Conservation (phyloP, 1,284 basidiomycete genomes). For the Thelephora terrestris region DNA sequence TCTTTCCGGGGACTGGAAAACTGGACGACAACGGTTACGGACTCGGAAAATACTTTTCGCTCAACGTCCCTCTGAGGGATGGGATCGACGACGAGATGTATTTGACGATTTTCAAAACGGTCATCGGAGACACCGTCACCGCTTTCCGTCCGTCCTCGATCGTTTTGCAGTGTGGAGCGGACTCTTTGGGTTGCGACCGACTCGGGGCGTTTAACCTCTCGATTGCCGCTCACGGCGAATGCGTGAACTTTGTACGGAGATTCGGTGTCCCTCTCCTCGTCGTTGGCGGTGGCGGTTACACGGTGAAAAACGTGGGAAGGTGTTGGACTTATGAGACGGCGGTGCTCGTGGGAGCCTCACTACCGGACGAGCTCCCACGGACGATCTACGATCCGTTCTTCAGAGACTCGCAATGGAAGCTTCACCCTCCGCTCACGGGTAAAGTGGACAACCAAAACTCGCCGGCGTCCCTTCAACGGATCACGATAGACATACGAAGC, state of each 20-base stretch:
- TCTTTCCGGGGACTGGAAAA: slow-evolving; percentile 95
- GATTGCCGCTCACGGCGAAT: slow-evolving; percentile 98
- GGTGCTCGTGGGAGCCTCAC: slow-evolving; percentile 76
- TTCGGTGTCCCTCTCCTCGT: slow-evolving; percentile 88
- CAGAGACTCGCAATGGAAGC: slow-evolving; percentile 79
- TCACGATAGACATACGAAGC: slow-evolving; percentile 79
- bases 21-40: slow-evolving; percentile 84
- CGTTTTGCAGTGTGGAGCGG: slow-evolving; percentile 96
- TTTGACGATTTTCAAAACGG: slow-evolving; percentile 88
- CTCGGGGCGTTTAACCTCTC: slow-evolving; percentile 97
- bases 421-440: slow-evolving; percentile 88
- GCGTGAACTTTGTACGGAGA: slow-evolving; percentile 91
- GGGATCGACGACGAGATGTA: slow-evolving; percentile 98
- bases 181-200: slow-evolving; percentile 90
- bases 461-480: slow-evolving; percentile 72
- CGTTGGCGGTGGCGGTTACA: slow-evolving; percentile 93
- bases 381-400: slow-evolving; percentile 95
- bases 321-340: slow-evolving; percentile 99
- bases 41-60: slow-evolving; percentile 88
- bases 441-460: slow-evolving; percentile 93
- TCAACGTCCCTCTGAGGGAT: slow-evolving; percentile 94
- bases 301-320: slow-evolving; percentile 91
- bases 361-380: slow-evolving; percentile 80
- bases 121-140: slow-evolving; percentile 89
- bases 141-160: slow-evolving; percentile 88